A percentile compares a stretch with the other conserved stretches of the same genome.
These are phyloP conservation scores for Neofusicoccum kwambonambiense DNA, from an alignment of 2,329 filamentous ascomycete species.

Conservation along the genomic window DNA sequence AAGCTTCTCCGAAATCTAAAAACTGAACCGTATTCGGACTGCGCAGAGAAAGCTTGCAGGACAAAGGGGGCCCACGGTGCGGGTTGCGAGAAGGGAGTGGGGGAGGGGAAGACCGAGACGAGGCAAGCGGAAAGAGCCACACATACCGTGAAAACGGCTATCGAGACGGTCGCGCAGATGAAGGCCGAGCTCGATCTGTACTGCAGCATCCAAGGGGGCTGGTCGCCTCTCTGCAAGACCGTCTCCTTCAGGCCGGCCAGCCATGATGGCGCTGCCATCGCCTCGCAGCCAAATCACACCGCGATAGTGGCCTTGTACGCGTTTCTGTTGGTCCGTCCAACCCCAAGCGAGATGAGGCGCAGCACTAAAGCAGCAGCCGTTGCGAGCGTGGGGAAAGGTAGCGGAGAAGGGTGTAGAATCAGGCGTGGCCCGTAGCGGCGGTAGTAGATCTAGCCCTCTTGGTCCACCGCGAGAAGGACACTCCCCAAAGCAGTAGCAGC, in stretches of 20 bases:
- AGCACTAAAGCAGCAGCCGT: background rate
- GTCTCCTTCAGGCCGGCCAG: background rate
- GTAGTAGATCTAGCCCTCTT: no score
- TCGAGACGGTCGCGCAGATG: constrained; percentile 33
- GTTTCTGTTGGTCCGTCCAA: no score
- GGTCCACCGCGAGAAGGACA: no score
- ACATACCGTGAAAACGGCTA: constrained; percentile 39
- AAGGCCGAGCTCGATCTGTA: constrained; percentile 35
- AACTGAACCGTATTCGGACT: background rate
- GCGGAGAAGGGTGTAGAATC: background rate
- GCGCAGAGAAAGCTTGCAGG: background rate
- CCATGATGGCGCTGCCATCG: constrained; percentile 2
- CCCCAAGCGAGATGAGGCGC: background rate
- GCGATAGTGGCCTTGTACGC: no score
- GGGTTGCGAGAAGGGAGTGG: background rate
- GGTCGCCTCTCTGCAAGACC: background rate
- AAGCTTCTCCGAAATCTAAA: background rate
- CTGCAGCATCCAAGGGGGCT: constrained; percentile 32
- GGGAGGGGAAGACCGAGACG: background rate
- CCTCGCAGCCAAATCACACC: no score
- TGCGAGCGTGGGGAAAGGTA: background rate
- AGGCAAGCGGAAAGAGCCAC: background rate
- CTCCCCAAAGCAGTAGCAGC: no score
- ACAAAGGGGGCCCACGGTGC: background rate
- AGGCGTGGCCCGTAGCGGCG: background rate